Base-by-base conservation (phyloP, 768 basidiomycete genomes). In the Rhizopogon roseolus region DNA sequence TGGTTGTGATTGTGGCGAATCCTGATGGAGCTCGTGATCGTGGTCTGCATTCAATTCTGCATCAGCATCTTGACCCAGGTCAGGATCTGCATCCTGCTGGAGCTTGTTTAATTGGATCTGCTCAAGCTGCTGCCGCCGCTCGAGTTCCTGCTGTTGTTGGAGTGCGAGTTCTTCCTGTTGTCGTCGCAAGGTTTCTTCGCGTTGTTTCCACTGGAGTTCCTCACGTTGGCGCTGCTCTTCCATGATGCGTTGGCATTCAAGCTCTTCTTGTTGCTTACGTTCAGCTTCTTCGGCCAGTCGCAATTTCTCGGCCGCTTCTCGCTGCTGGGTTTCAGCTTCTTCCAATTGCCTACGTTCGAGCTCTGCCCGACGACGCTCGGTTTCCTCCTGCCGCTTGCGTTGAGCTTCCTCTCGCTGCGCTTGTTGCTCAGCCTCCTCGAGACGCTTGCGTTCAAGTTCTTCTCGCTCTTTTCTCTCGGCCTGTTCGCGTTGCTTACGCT, bases 1-100 rank as follows among this genome's bases (percentile, higher is more conserved):
- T 36, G 19, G 34, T 9, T 36, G 46, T 16, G 46, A 14, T 6
- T 40, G 39, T 10, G 34, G 34, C 9, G 34, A 34, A 11, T 34
- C 34, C 34, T 10, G 34, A 34, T 10, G 34, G 34, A 13, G 11
- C 39, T 41, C 40, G 4, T 51, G 57, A 4, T 57, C 69, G 28
- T 74, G 70, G 45, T 74, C 71, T 57, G 80, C 76, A 19, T 79
- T 34, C 34, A 13, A 34, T 34, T 13, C 34, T 34, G 11, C 34
- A 10, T 34, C 34, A 34, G 34, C 69, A 3, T 73, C 46, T 13
- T 17, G 42, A 40, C 53, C 63, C 45, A 61, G 53, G 16, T 60
- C 61, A 3, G 62, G 27, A 42, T 63, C 66, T 17, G 46, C 49
- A 41, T 54, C 62, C 32, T 36, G 46, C 14, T 48, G 46, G 19